Evolutionary conservation across 192 early-diverging fungal species (phyloP), one percentile per base, ranked within the genome.

Genomic region (Mortierella alpina): DNA sequence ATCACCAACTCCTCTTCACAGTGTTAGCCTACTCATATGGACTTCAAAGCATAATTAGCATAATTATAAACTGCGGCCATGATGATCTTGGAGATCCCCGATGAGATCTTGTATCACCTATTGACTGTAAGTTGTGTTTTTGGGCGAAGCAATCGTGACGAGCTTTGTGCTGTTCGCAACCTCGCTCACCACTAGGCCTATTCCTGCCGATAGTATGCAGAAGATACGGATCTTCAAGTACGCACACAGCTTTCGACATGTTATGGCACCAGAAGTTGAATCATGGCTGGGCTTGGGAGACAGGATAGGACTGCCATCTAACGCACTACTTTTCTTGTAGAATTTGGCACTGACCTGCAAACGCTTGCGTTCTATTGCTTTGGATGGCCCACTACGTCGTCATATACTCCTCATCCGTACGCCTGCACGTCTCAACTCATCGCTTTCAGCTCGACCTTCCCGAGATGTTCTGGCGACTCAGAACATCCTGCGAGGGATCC

Each of bases 351-450:
- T 70, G 6, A 65, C 67, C 9, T 70, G 61, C 55, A 77, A 77
- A 31, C 53, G 59, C n/a, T 49, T 77, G 1, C 74, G 74, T 0
- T 40, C 20, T 10, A 23, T 77, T 50, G 47, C 67, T 13, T 40
- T 77, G 62, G 74, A 77, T 12, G 74, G 74, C 2, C 74, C 67
- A 6, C 50, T 77, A 1, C 74, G 74, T 23, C 67, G 74, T 3
- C 74, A 77, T 41, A 77, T 77, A n/a, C 67, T 77, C 18, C 67
- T 77, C 39, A 77, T 62, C 50, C 74, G 74, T 9, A 77, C 62
- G 1, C 74, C 74, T 6, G 74, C 74, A 22, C 66, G 74, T 4
- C 74, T 77, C 10, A 49, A 64, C 9, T 69, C 68, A 39, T 77
- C 58, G 13, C 62, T 77, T 40, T 62, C 56, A 1, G 22, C 57